Evolutionary conservation across 805 yeast genomes (phyloP).

Genomic region (Candida railenensis): DNA sequence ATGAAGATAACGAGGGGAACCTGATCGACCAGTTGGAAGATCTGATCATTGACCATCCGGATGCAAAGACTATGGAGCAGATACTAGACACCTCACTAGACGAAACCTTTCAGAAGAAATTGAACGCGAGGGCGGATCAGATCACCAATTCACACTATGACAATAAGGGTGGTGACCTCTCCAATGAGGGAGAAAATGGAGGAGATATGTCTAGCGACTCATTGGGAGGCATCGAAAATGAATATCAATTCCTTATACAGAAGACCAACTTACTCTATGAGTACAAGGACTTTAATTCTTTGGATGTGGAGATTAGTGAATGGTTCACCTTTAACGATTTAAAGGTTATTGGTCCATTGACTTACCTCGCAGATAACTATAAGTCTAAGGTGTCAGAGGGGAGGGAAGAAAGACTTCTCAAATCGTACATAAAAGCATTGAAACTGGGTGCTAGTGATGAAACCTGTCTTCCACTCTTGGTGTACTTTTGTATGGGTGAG

Average conservation of each 20-base stretch:
- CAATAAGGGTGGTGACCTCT: neutral
- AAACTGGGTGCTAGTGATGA: neutral
- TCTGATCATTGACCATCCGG: slow-evolving; percentile 44
- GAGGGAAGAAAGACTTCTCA: neutral
- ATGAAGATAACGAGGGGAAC: no score
- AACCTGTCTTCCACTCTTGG: neutral
- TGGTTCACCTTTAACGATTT: slow-evolving; percentile 40
- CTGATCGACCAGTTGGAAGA: slow-evolving; percentile 49
- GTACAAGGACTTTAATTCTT: slow-evolving; percentile 24
- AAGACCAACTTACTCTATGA: slow-evolving; percentile 30
- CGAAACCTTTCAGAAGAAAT: slow-evolving; percentile 41
- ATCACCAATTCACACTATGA: slow-evolving; percentile 11
- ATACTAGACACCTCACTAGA: slow-evolving; percentile 31
- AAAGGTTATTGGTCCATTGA: slow-evolving; percentile 18
- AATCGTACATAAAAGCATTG: neutral
- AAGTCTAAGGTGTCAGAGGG: neutral
- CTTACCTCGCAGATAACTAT: slow-evolving; percentile 8
- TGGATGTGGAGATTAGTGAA: slow-evolving; percentile 31
- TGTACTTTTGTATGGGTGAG: slow-evolving; percentile 13
- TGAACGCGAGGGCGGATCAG: slow-evolving; percentile 43
- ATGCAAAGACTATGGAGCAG: slow-evolving; percentile 28
- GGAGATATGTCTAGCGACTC: slow-evolving; percentile 5
- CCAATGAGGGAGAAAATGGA: neutral
- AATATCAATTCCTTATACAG: slow-evolving; percentile 27
- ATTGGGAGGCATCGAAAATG: slow-evolving; percentile 3